Evolutionary conservation across 2,329 filamentous ascomycete genomes (phyloP).

Genomic region (Verticillium zaregamsianum): DNA sequence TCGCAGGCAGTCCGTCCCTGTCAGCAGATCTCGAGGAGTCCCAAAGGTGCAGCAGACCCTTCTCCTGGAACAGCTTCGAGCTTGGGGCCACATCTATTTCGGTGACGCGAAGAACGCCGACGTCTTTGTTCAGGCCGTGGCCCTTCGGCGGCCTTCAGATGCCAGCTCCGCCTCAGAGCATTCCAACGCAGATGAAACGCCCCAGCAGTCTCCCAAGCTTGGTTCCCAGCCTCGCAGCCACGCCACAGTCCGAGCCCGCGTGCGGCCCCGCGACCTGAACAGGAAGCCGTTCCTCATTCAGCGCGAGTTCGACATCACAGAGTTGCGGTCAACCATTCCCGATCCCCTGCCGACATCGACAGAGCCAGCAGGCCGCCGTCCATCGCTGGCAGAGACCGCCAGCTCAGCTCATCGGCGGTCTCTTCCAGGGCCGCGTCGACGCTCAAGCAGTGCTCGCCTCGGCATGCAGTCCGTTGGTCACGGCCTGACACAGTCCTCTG

Average conservation of each 20-base stretch:
- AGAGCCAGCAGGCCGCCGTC: slow-evolving; percentile 4
- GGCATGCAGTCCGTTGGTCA: slow-evolving; percentile 12
- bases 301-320: slow-evolving; percentile 45
- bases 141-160: slow-evolving; percentile 29
- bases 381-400: slow-evolving; percentile 6
- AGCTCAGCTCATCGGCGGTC: neutral
- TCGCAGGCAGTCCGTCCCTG: slow-evolving; percentile 19
- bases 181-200: slow-evolving; percentile 1
- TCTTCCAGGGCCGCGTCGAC: slow-evolving; percentile 8
- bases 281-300: slow-evolving; percentile 43
- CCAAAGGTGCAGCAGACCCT: slow-evolving; percentile 7
- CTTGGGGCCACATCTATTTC: slow-evolving; percentile 37
- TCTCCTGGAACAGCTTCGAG: slow-evolving; percentile 29
- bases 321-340: slow-evolving; percentile 42
- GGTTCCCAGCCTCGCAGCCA: neutral
- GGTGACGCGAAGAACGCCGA: slow-evolving; percentile 36
- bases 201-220: slow-evolving; percentile 3
- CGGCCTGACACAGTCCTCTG: slow-evolving; percentile 12
- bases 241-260: slow-evolving; percentile 37
- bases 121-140: slow-evolving; percentile 39
- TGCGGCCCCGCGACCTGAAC: slow-evolving; percentile 35
- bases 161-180: slow-evolving; percentile 13
- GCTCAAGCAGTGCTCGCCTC: slow-evolving; percentile 19
- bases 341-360: slow-evolving; percentile 18
- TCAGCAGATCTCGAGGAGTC: slow-evolving; percentile 4